Evolutionary conservation across 805 yeast genomes (phyloP), one percentile per base, ranked within the genome.

Genomic region (Scheffersomyces spartinae): DNA sequence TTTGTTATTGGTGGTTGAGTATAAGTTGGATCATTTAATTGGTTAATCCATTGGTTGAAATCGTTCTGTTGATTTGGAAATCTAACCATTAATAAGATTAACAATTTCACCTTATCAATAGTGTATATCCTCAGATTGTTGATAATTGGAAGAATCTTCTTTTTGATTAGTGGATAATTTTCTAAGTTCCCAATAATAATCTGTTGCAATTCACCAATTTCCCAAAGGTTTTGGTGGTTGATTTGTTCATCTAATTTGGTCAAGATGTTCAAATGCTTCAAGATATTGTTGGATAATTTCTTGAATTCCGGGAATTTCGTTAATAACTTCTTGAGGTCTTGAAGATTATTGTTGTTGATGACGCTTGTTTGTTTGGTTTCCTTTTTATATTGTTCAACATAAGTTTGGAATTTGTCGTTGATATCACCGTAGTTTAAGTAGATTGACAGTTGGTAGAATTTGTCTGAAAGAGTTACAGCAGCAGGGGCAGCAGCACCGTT

Each of bases 231-330:
- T 28, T 63, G 59, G 12, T 51, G 42, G 17, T 75, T 71, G 20
- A 91, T 80, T 32, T 69, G 68, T 31, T 76, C 70, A 42, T 85
- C 93, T 28, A 91, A 67, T 43, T 88, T 96, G 13, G 88, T 71
- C 6, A 88, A 86, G 13, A 91, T 63, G 12, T 93, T 72, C 68
- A 91, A 85, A 51, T 91, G 98, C 43, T 88, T 91, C 16, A 93
- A 70, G 7, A 91, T 84, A 46, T 86, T 88, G 17, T 83, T 74
- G 7, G 94, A 80, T 17, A 88, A 60, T 44, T 81, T 84, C 38
- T 84, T 77, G 48, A 82, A 86, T 47, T 91, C 98, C 2, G 99
- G 99, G 42, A 80, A 85, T 34, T 83, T 83, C 31, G 86, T 95
- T 29, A 91, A 74, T 42, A 88, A 82, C 39, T 74, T 73, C 49